Base-by-base conservation (phyloP, 345 rosid species). In the Aquilaria malaccensis region DNA sequence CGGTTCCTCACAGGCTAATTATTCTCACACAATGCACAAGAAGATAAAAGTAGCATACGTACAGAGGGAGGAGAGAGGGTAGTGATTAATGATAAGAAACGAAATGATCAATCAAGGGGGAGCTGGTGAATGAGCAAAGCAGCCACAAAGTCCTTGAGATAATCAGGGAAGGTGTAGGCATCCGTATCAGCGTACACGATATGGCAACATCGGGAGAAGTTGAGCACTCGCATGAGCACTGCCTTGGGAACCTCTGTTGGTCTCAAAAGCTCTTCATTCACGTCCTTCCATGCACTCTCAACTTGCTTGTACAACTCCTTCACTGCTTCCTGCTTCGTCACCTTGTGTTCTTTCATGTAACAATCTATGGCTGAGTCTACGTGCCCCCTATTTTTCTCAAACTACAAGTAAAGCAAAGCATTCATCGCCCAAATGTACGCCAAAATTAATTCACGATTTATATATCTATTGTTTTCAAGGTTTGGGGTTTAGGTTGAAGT, bases 151-250 rank as follows among this genome's bases (percentile, higher is more conserved):
- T 15, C 5, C 32, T 52, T 62, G 29, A 7, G 29, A 29, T 4
- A 37, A 7, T 57, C 57, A 11, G 45, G 50, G 6, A 56, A 15
- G 47, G 61, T 48, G 33, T 56, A 56, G 3, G 55, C 61, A 62
- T 77, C 81, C 9, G 43, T 55, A 7, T 62, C 64, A 50, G 49
- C 66, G 62, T 79, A 73, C 0, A 73, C 15, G 14, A 71, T 64
- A 22, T 71, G 70, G 11, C 63, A 56, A 11, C 56, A 62, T 1
- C 72, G 61, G 0, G 67, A 29, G 9, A 62, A 50, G 46, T 73
- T 71, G 50, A 79, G 56, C 11, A 76, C 46, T 1, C 61, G 30
- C 11, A 7, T 11, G 1, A 76, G 76, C n/a, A 70, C 13, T 45
- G 48, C 33, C 59, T 29, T 11, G 45, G 61, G 61, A 33, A 10